Evolutionary conservation across 345 rosid species (phyloP), one percentile per base, ranked within the genome.

Genomic region (Excoecaria agallocha): DNA sequence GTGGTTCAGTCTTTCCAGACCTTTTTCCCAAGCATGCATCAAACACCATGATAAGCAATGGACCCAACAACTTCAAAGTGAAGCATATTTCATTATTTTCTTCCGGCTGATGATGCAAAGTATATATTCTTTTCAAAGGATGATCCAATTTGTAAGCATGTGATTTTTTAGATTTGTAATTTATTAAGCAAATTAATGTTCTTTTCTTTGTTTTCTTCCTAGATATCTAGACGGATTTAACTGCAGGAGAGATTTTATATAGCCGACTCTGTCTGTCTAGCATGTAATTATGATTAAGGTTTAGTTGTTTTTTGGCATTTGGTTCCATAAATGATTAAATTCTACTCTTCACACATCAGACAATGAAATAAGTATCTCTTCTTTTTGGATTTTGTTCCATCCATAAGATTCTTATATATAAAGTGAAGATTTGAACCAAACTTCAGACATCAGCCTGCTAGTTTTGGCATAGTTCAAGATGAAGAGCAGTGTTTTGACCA

Each of bases 11-110:
- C 70, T 67, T 67, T 48, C 20, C 17, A 9, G 24, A 3, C n/a
- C 48, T 63, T 55, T 38, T 22, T 67, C 56, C 22, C 56, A 67
- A 48, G 70, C 70, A 67, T 67, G 70, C 70, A 46, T 3, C 41
- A 67, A 24, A 48, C 38, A 67, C 56, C 20, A 67, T 67, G 12
- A 67, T 67, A 48, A 67, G 20, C 70, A 12, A 46, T 67, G 70
- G 70, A 25, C 70, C 70, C 41, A 46, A 4, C 70, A 24, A 46
- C 19, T 54, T 38, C 24, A 62, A 38, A 39, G 17, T 63, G 67
- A 63, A 43, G 10, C 7, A 19, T 38, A 63, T 38, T 16, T 38
- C 13, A 63, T 63, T 12, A 38, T 20, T 38, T 25, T 13, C 30
- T 30, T 0, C 2, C 30, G 30, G 30, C 39, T 63, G 13, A 63